Evolutionary conservation across 2,329 filamentous ascomycete genomes (phyloP).

Genomic region (Arthroderma uncinatum): DNA sequence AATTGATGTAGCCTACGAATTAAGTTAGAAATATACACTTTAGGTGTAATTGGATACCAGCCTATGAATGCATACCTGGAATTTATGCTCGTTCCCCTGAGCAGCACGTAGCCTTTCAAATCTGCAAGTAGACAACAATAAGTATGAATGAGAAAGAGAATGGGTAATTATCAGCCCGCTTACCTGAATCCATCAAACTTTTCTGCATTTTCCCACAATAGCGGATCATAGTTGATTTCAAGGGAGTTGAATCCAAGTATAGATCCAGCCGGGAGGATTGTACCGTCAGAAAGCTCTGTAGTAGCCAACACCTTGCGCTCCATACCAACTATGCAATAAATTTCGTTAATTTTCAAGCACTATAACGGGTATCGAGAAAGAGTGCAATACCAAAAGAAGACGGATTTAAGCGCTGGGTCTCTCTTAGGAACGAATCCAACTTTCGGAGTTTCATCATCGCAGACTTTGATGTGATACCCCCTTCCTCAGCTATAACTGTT

Average conservation of each 20-base stretch:
- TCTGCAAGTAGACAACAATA: neutral
- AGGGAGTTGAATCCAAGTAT: constrained; percentile 9
- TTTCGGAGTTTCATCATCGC: neutral
- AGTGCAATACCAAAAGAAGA: neutral
- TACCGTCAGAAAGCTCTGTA: constrained; percentile 15
- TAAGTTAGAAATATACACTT: neutral
- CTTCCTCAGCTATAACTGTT: neutral
- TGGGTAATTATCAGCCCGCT: neutral
- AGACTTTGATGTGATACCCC: neutral
- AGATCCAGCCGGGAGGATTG: constrained; percentile 14
- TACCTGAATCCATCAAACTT: constrained; percentile 13
- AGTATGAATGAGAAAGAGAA: neutral
- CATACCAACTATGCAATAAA: constrained; percentile 8
- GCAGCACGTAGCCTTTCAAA: neutral
- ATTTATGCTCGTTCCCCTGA: neutral
- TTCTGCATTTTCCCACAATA: constrained; percentile 13
- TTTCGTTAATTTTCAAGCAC: neutral
- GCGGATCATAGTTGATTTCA: constrained; percentile 8
- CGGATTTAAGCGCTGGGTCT: neutral
- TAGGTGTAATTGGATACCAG: neutral
- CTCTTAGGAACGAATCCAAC: neutral
- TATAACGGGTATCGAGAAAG: neutral
- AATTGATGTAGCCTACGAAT: neutral
- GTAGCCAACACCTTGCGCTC: constrained; percentile 10
- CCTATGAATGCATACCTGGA: neutral